Base-by-base conservation (phyloP, 2,329 filamentous ascomycete species). In the Albophoma yamanashiensis region DNA sequence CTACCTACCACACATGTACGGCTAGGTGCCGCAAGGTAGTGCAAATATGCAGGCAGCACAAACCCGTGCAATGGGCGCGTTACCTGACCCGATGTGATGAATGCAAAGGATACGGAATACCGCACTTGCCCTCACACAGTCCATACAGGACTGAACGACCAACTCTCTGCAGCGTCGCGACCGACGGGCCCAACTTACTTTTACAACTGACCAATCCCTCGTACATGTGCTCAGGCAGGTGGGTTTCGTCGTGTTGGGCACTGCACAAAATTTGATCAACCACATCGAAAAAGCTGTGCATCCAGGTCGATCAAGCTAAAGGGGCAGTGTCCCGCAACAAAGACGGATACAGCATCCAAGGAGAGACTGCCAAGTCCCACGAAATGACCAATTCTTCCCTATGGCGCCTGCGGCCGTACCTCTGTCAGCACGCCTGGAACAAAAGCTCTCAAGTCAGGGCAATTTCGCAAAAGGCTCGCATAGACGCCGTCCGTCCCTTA, bases 401-500 rank as follows among this genome's bases (percentile, higher is more conserved):
- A 20, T 22, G 7, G 31, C 31, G 50, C 50, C 14, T 55, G 50
- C 31, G 20, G 20, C 50, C 50, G 20, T 22, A 12, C 12, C 50
- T 55, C 31, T 36, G 50, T 31, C 12, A 27, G n/a, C 31, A 31
- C 31, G n/a, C 4, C 14, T 53, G 31, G 50, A 36, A 53, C 50
- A 36, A 11, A 34, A n/a, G 9, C 9, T 11, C 20, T 11, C 9
- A 12, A 22, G 9, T 14, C 50, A 55, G 50, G 50, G 50, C 20
- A n/a, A n/a, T 36, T 20, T 58, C 56, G 6, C 55, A 45, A 12
- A 34, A n/a, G 7, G 8, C 45, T 36, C 38, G 31, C 11, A n/a
- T 34, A n/a, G 42, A 34, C 31, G 55, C 59, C 17, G 64, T 71
- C 52, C 65, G 67, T 5, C 70, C 71, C 22, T 74, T 92, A 42